Evolutionary conservation across 768 basidiomycete species (phyloP), one percentile per base, ranked within the genome.

Genomic region (Russula sp.): DNA sequence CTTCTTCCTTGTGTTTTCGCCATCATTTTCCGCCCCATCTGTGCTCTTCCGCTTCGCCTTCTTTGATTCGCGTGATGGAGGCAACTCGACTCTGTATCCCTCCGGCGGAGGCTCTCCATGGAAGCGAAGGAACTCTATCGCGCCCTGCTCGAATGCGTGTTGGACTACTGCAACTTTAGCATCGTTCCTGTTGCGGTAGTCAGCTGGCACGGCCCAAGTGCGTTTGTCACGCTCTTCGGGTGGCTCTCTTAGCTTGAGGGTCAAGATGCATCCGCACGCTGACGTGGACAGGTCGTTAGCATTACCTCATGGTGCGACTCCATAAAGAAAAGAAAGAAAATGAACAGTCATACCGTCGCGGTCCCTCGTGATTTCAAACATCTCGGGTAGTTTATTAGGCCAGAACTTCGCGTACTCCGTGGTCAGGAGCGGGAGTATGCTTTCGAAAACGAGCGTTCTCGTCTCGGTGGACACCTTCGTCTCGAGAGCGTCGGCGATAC

Each of bases 91-190:
- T 62, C 64, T 64, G 53, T 84, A 81, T 14, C 74, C 79, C 31
- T 73, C 68, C 1, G 82, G 80, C 11, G 76, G 70, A 0, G 72
- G 70, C 44, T 70, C 66, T 31, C 84, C 84, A 31, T 72, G 76
- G 68, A 82, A 84, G n/a, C 82, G 80, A 27, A 88, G 70, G 50
- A 85, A 78, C 63, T 88, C 85, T 47, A 88, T 70, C 18, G 77
- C 75, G 10, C 88, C 86, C 64, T 79, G 71, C 64, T 83, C 75
- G 16, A 79, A 81, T 3, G 86, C 88, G 3, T 73, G 71, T 58
- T 76, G 77, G 1, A 79, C 74, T 11, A 81, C 86, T 14, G 83
- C 86, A 16, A 78, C 74, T 70, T 81, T 86, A 6, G 87, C 87
- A 64, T 89, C 87, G 16, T 75, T 75, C 67, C 84, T 85, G 34